Conservation (phyloP, 768 basidiomycete species). For the Termitomyces sp. region DNA sequence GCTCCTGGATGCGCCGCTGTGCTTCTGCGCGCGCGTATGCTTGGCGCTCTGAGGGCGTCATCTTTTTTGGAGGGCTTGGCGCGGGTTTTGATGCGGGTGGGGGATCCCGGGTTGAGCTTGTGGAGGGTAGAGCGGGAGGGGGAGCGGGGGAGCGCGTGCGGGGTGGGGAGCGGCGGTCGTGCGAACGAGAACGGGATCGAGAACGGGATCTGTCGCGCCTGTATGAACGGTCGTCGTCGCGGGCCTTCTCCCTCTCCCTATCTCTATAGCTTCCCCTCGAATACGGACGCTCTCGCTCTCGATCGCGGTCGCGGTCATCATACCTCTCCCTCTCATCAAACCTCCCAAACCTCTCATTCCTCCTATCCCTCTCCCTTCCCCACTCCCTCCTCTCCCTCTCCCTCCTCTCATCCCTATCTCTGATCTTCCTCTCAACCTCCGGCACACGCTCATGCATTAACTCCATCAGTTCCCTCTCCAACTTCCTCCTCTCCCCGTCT, state of each 20-base stretch:
- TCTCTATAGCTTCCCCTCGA: conserved; percentile 21
- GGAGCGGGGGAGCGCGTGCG: conserved; percentile 50
- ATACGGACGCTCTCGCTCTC: conserved; percentile 25
- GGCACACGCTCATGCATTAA: conserved; percentile 92
- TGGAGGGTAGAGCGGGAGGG: conserved; percentile 33
- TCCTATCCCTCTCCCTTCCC: conserved; percentile 73
- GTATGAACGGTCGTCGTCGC: conserved; percentile 33
- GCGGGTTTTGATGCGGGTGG: conserved; percentile 47
- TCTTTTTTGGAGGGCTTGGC: conserved; percentile 65
- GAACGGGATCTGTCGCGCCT: conserved; percentile 29
- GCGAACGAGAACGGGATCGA: conserved; percentile 22
- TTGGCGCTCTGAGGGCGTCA: conserved; percentile 82
- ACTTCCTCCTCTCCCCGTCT: conserved; percentile 81
- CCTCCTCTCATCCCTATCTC: conserved; percentile 72
- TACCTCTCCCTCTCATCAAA: conserved; percentile 37
- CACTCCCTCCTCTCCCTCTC: conserved; percentile 79
- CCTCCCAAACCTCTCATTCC: conserved; percentile 79
- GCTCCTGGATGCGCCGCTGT: conserved; percentile 75
- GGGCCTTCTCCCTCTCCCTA: conserved; percentile 22
- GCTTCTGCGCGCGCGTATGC: conserved; percentile 81
- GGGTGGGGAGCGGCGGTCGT: conserved; percentile 39
- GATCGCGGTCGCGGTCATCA: conserved; percentile 28
- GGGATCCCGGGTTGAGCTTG: conserved; percentile 45
- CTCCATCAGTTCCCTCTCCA: conserved; percentile 84
- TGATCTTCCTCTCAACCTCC: conserved; percentile 82